Percentiles rank a stretch among this genome's conserved stretches.
phyloP scores from a whole-genome alignment of 1,284 basidiomycete genomes.

The Trichosporon faecale region DNA sequence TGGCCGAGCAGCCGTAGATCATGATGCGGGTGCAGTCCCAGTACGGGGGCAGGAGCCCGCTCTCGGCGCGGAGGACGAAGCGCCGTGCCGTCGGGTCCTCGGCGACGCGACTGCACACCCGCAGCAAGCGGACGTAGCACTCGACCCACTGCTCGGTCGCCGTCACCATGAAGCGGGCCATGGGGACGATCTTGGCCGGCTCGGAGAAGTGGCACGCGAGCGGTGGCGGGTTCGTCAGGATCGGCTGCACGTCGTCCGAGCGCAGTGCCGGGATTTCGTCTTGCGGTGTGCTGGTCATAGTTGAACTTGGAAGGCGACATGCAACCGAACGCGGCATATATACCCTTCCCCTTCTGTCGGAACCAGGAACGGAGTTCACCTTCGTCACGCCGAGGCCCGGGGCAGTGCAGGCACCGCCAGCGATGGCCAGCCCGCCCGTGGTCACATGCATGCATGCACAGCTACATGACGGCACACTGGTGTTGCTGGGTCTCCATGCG shows the following conservation, averaged over 20 bases:
- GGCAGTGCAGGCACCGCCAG: too few relatives aligned
- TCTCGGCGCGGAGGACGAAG: not conserved
- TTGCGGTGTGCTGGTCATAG: not conserved
- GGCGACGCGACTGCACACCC: not conserved
- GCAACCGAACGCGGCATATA: too few relatives aligned
- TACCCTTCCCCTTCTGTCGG: too few relatives aligned
- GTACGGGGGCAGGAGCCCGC: not conserved
- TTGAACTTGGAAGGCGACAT: too few relatives aligned
- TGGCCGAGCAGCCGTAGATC: not conserved
- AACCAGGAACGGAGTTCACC: too few relatives aligned
- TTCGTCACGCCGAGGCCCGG: too few relatives aligned
- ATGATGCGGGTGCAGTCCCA: not conserved
- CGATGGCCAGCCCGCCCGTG: too few relatives aligned
- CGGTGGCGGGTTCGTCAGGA: not conserved
- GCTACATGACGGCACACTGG: too few relatives aligned
- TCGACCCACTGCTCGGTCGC: not conserved
- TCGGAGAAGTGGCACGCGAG: not conserved
- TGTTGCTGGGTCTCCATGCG: too few relatives aligned
- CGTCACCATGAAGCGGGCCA: conserved; percentile 7
- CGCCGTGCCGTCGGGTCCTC: not conserved
- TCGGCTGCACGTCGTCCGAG: not conserved
- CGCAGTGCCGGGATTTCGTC: not conserved
- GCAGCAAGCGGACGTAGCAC: not conserved
- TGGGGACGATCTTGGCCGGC: not conserved
- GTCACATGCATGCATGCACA: too few relatives aligned